These are phyloP conservation scores for Annona cherimola DNA, from an alignment of 164 flowering plant genomes.

Conservation along the genomic window DNA sequence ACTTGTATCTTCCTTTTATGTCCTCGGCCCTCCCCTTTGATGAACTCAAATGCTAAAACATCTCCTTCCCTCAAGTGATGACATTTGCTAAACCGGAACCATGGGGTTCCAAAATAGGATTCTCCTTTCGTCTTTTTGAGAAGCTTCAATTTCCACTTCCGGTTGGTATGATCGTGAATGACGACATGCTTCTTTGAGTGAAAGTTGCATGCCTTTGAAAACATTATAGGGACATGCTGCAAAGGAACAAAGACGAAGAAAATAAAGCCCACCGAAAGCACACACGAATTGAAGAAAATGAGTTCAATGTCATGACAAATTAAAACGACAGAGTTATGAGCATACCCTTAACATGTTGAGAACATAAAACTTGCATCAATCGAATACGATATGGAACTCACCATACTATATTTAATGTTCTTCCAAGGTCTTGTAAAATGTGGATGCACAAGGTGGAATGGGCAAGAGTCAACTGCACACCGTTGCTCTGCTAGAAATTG, in stretches of 20 bases:
- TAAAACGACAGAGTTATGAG: neutral
- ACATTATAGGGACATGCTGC: neutral
- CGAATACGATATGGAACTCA: neutral
- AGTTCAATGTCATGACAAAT: neutral
- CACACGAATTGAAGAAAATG: too few species aligned
- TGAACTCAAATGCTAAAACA: neutral
- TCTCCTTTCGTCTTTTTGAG: neutral
- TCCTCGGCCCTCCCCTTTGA: neutral
- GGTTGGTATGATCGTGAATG: neutral
- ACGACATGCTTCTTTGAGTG: neutral
- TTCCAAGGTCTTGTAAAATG: conserved; percentile 2
- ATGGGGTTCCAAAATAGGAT: neutral
- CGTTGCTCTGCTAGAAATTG: neutral
- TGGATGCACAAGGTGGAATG: conserved; percentile 1
- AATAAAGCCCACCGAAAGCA: neutral
- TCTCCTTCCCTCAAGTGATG: neutral
- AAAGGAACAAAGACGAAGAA: neutral
- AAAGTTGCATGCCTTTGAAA: neutral
- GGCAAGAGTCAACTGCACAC: neutral
- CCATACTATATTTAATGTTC: neutral
- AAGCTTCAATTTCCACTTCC: neutral
- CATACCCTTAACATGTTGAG: neutral
- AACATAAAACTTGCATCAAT: neutral
- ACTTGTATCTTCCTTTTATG: neutral
- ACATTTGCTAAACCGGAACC: neutral